Evolutionary conservation across 768 basidiomycete genomes (phyloP).

Genomic region (Lentinula edodes): DNA sequence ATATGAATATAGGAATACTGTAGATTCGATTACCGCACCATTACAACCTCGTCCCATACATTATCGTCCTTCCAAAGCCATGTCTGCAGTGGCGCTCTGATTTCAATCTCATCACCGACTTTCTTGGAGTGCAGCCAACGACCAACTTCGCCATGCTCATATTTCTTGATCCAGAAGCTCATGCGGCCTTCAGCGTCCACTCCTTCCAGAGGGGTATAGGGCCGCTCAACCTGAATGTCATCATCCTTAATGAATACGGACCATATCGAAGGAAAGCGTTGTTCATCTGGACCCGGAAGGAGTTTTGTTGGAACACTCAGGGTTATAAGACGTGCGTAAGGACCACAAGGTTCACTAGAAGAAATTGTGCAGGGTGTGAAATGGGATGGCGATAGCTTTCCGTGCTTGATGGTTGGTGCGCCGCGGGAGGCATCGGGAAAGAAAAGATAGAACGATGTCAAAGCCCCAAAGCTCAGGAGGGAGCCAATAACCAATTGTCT

Average conservation of each 20-base stretch:
- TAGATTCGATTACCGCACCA: conserved; percentile 40
- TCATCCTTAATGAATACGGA: conserved; percentile 81
- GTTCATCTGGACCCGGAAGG: conserved; percentile 21
- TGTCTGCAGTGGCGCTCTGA: conserved; percentile 71
- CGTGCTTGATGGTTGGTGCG: conserved; percentile 32
- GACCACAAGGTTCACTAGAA: conserved; percentile 45
- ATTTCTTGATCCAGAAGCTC: conserved; percentile 78
- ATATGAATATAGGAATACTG: background rate
- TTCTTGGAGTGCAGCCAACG: conserved; percentile 74
- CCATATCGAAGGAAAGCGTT: conserved; percentile 48
- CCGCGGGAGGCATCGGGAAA: conserved; percentile 42
- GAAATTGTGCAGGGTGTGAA: conserved; percentile 59
- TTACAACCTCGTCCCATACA: conserved; percentile 72
- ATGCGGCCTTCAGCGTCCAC: conserved; percentile 62
- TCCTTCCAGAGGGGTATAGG: conserved; percentile 78
- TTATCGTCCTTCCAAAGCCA: conserved; percentile 48
- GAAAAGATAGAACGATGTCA: conserved; percentile 45
- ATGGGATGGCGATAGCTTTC: conserved; percentile 39
- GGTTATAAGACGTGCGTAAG: conserved; percentile 60
- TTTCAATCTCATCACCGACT: conserved; percentile 62
- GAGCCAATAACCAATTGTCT: conserved; percentile 7
- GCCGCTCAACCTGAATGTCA: conserved; percentile 83
- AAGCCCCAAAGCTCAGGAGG: conserved; percentile 33
- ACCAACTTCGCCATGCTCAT: conserved; percentile 74
- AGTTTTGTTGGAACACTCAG: conserved; percentile 47